Evolutionary conservation across 306 rosid genomes (phyloP).

Genomic region (Ammopiptanthus mongolicus): DNA sequence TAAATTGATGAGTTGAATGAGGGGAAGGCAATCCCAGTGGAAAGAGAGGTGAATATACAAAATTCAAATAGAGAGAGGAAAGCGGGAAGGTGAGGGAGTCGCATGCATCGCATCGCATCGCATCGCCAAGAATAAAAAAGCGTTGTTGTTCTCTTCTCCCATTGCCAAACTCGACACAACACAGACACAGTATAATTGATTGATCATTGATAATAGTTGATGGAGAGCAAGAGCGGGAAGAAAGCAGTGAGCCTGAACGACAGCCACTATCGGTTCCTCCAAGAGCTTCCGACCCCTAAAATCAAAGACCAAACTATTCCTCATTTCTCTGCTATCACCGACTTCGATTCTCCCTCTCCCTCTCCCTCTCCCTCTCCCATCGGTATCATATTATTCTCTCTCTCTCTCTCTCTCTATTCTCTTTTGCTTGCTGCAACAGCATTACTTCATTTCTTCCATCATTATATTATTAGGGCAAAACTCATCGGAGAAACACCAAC

Average conservation of each 20-base stretch:
- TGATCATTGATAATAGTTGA: too few species aligned
- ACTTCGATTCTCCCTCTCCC: conserved; percentile 41
- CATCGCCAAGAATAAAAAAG: too few species aligned
- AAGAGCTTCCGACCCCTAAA: conserved; percentile 36
- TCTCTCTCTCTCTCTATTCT: background rate
- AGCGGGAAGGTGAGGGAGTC: too few species aligned
- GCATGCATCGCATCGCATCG: too few species aligned
- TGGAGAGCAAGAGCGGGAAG: conserved; percentile 48
- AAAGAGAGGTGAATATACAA: too few species aligned
- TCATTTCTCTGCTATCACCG: conserved; percentile 46
- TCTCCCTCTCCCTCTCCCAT: background rate
- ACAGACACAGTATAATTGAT: too few species aligned
- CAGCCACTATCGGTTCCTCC: conserved; percentile 76
- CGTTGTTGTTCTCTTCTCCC: too few species aligned
- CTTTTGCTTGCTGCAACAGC: too few species aligned
- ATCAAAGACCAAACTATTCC: conserved; percentile 18
- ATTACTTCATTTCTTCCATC: background rate
- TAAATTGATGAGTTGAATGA: too few species aligned
- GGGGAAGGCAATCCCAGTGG: too few species aligned
- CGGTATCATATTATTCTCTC: background rate
- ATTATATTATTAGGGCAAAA: conserved; percentile 17
- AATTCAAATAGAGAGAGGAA: too few species aligned
- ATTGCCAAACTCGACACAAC: too few species aligned
- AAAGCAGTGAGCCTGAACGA: conserved; percentile 77
- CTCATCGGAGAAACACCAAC: conserved; percentile 13